Evolutionary conservation across 1,284 basidiomycete species (phyloP).

Genomic region (Sporisorium scitamineum): DNA sequence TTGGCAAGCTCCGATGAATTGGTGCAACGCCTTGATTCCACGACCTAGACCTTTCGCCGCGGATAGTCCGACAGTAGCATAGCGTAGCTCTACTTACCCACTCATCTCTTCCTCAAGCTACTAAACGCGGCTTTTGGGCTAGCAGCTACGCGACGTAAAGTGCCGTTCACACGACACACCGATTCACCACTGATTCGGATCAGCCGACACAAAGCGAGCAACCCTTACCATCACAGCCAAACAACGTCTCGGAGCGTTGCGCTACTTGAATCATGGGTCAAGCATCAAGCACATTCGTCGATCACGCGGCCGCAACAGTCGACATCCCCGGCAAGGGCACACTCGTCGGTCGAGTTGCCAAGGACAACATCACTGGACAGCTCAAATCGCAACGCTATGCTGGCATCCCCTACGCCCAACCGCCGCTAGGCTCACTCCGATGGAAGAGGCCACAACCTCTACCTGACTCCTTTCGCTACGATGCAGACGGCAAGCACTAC

Average conservation of each 20-base stretch:
- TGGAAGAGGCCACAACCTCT: slow-evolving; percentile 44
- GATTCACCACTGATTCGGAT: background rate
- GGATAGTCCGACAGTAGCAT: background rate
- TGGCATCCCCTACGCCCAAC: slow-evolving; percentile 50
- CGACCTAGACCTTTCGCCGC: background rate
- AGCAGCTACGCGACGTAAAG: background rate
- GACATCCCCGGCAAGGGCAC: slow-evolving; percentile 30
- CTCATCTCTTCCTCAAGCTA: background rate
- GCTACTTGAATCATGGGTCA: slow-evolving; percentile 44
- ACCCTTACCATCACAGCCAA: background rate
- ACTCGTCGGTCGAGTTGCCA: slow-evolving; percentile 21
- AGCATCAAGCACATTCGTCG: slow-evolving; percentile 27
- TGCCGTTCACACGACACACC: background rate
- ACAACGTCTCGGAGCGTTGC: background rate
- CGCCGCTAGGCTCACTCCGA: slow-evolving; percentile 38
- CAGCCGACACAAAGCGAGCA: background rate
- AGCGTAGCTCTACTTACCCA: background rate
- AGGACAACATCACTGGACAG: slow-evolving; percentile 20
- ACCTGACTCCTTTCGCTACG: slow-evolving; percentile 24
- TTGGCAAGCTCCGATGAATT: background rate
- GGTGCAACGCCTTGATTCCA: background rate
- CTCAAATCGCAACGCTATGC: slow-evolving; percentile 42
- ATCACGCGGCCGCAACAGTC: slow-evolving; percentile 21
- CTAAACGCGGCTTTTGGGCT: too few species aligned
- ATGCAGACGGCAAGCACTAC: slow-evolving; percentile 28